A percentile compares a stretch with the other conserved stretches of the same genome.
Evolutionary conservation across 2,329 filamentous ascomycete genomes (phyloP).

Genomic region (Xylariaceae sp.): DNA sequence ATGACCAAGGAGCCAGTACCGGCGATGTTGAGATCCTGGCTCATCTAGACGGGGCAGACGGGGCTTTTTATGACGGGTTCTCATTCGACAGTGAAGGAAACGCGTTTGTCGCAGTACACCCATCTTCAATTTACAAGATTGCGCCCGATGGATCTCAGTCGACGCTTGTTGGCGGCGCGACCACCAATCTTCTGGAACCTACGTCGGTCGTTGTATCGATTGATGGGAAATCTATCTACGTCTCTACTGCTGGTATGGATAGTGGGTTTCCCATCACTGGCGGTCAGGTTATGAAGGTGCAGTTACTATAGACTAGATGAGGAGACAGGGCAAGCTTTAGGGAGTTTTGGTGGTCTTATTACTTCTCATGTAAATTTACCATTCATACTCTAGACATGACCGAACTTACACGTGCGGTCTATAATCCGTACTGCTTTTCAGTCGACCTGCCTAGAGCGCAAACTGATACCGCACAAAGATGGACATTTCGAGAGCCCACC

Average conservation of each 20-base stretch:
- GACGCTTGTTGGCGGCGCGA: conserved; percentile 9
- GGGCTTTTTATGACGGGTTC: conserved; percentile 19
- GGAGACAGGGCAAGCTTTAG: not conserved
- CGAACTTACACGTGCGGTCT: not conserved
- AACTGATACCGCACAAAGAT: not conserved
- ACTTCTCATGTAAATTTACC: not conserved
- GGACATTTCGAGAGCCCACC: not conserved
- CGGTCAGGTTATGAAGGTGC: conserved; percentile 17
- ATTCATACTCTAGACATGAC: not conserved
- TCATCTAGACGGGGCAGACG: not conserved
- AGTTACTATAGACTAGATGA: not conserved
- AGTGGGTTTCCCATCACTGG: conserved; percentile 10
- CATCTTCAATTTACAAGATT: conserved; percentile 19
- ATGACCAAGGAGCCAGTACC: conserved; percentile 13
- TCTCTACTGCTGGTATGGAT: conserved; percentile 19
- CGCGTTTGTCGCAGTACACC: conserved; percentile 19
- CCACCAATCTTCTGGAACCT: conserved; percentile 15
- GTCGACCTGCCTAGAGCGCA: not conserved
- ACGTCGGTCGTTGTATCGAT: conserved; percentile 19
- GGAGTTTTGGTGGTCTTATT: not conserved
- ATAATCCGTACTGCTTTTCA: not conserved
- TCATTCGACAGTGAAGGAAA: conserved; percentile 20
- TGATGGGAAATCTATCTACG: conserved; percentile 18
- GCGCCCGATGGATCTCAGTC: conserved; percentile 18
- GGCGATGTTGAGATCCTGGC: conserved; percentile 20